These are phyloP conservation scores for Collybiopsis confluens DNA, from an alignment of 768 basidiomycete genomes.

Conservation along the genomic window DNA sequence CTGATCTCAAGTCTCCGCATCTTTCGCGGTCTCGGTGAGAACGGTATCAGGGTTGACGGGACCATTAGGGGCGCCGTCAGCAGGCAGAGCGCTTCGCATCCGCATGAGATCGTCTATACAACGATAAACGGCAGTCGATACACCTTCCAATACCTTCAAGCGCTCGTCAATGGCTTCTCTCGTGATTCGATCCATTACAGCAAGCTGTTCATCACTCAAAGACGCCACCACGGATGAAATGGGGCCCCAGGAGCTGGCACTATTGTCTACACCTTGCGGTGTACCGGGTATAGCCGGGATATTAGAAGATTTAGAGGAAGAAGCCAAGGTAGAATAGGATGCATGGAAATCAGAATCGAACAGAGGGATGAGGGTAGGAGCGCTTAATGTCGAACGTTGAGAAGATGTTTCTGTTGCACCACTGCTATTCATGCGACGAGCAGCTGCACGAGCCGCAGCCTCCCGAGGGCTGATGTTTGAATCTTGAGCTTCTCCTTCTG, in stretches of 20 bases:
- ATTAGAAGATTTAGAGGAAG: conserved; percentile 8
- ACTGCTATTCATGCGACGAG: conserved; percentile 41
- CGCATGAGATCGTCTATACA: conserved; percentile 78
- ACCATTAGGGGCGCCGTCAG: conserved; percentile 10
- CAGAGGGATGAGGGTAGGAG: conserved; percentile 33
- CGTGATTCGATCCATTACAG: conserved; percentile 60
- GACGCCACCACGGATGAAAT: conserved; percentile 38
- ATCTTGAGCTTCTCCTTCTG: neutral
- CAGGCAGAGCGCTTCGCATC: conserved; percentile 68
- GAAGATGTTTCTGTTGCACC: neutral
- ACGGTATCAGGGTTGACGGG: neutral
- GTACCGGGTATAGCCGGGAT: neutral
- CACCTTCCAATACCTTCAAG: conserved; percentile 70
- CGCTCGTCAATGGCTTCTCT: conserved; percentile 84
- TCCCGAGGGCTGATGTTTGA: conserved; percentile 29
- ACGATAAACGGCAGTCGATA: conserved; percentile 67
- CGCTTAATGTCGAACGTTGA: too few relatives aligned
- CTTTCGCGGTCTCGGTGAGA: neutral
- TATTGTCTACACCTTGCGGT: neutral
- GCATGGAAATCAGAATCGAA: conserved; percentile 25
- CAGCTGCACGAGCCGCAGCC: conserved; percentile 66
- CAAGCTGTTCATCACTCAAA: conserved; percentile 59
- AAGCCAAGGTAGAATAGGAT: neutral
- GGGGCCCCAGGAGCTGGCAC: conserved; percentile 2
- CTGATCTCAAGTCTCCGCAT: neutral